Evolutionary conservation across 345 rosid genomes (phyloP).

Genomic region (Eucalyptus pauciflora): DNA sequence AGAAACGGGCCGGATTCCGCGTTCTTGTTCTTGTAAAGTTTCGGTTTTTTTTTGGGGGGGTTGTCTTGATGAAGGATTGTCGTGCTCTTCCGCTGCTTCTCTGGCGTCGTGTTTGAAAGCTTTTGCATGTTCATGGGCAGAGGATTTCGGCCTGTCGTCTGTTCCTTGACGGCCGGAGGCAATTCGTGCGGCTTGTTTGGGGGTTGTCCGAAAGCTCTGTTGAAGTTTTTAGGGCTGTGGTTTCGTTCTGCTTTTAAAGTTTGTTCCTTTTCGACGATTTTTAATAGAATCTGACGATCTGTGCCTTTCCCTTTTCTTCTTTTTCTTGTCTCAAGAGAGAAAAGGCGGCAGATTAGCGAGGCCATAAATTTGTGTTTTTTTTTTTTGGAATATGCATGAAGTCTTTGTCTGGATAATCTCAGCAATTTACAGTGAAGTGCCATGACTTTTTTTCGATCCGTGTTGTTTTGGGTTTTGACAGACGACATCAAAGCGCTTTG

Average conservation of each 20-base stretch:
- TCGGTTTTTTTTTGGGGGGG: not conserved
- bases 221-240: not conserved
- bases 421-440: not conserved
- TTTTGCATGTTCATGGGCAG: not conserved
- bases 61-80: not conserved
- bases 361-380: not conserved
- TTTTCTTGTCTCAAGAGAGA: not conserved
- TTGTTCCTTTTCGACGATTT: not conserved
- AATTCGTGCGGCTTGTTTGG: not conserved
- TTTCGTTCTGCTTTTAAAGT: not conserved
- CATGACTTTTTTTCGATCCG: not conserved
- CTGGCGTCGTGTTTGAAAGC: not conserved
- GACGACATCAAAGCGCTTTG: constrained; percentile 22
- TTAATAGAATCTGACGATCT: not conserved
- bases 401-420: not conserved
- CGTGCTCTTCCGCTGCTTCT: not conserved
- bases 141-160: not conserved
- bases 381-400: not conserved
- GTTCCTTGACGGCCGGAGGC: not conserved
- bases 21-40: not conserved
- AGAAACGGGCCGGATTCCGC: not conserved
- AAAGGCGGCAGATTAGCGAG: not conserved
- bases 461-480: not conserved
- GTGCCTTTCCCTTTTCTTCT: not conserved
- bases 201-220: not conserved